These are phyloP conservation scores for Schizochytrium sp. DNA, from an alignment of 108 stramenopile genomes.

Conservation along the genomic window DNA sequence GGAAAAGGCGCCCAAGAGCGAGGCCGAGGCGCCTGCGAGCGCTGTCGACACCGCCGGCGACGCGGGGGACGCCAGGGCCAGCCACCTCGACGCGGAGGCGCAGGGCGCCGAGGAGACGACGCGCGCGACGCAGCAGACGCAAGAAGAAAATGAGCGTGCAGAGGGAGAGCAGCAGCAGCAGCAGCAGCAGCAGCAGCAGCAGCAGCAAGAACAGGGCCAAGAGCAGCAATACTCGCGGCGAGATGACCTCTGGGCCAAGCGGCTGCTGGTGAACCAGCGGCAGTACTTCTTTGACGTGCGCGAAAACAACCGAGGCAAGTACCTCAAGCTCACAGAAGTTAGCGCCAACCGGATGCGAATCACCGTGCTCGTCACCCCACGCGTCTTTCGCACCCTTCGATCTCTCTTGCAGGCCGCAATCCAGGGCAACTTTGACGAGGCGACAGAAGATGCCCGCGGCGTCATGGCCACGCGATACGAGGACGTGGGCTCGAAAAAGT, in stretches of 20 bases:
- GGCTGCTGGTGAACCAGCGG: neutral
- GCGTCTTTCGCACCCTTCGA: neutral
- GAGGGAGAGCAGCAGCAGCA: no score
- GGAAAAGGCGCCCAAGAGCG: no score
- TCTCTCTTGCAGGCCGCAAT: neutral
- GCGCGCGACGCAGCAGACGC: no score
- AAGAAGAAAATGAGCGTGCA: no score
- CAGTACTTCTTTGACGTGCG: constrained; percentile 18
- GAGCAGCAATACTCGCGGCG: neutral
- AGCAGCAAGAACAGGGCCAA: no score
- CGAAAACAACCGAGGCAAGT: neutral
- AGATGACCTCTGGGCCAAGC: constrained; percentile 8
- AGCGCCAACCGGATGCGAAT: neutral
- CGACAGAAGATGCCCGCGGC: neutral
- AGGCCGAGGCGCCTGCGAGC: no score
- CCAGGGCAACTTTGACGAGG: neutral
- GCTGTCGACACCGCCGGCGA: no score
- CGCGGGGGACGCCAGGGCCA: no score
- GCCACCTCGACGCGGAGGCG: no score
- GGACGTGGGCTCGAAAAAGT: neutral
- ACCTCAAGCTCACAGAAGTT: neutral
- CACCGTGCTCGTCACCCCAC: neutral
- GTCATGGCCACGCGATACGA: neutral
- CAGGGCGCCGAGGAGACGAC: no score
- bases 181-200: no score